phyloP scores from a whole-genome alignment of 345 rosid species.

The Hypericum androsaemum region DNA sequence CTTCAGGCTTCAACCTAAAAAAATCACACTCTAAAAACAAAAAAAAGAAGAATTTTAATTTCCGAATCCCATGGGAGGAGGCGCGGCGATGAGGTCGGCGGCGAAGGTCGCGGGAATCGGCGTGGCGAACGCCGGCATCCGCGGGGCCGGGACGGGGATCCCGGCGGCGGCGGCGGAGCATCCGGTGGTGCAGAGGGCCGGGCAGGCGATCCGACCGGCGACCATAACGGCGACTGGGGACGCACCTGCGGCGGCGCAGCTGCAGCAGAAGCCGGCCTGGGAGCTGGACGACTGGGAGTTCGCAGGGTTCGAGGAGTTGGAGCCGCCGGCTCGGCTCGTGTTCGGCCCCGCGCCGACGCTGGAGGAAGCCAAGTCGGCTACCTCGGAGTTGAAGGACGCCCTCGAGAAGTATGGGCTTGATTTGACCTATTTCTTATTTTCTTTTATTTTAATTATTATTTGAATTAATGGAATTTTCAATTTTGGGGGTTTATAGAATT shows the following conservation, averaged over 20 bases:
- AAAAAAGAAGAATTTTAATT: too few relatives aligned
- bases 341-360: constrained; percentile 43
- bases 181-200: constrained; percentile 20
- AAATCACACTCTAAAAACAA: too few relatives aligned
- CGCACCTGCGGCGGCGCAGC: constrained; percentile 19
- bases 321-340: constrained; percentile 48
- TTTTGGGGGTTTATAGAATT: background rate
- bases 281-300: constrained; percentile 58
- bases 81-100: constrained; percentile 38
- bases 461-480: background rate
- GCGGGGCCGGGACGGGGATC: constrained; percentile 41
- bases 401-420: constrained; percentile 29
- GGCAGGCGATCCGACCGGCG: constrained; percentile 24
- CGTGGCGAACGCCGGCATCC: constrained; percentile 29
- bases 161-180: constrained; percentile 33
- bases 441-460: background rate
- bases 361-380: constrained; percentile 56
- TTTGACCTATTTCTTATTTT: background rate
- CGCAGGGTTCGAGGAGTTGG: constrained; percentile 25
- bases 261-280: constrained; percentile 24
- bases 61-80: constrained; percentile 60
- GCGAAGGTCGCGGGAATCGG: constrained; percentile 48
- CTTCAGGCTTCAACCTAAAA: too few relatives aligned
- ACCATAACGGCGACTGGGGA: constrained; percentile 26
- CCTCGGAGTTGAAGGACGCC: constrained; percentile 51